These are phyloP conservation scores for Blumeria graminis DNA, from an alignment of 2,329 filamentous ascomycete species.

Conservation along the genomic window DNA sequence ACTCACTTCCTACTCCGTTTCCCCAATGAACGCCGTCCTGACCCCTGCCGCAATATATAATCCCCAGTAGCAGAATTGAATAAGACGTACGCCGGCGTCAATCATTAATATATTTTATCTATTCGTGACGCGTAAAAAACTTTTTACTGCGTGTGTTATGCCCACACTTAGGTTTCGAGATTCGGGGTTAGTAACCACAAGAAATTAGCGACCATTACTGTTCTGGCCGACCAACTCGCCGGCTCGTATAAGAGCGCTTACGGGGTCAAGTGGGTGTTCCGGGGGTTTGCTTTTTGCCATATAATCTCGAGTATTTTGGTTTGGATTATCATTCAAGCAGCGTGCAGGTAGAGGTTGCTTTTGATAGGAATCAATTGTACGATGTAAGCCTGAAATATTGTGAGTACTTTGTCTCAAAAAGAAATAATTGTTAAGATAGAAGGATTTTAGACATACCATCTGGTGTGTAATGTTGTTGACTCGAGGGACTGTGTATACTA, in stretches of 20 bases:
- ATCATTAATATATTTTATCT: background rate
- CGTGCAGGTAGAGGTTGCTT: conserved; percentile 8
- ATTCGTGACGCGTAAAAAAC: background rate
- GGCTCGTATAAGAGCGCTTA: conserved; percentile 32
- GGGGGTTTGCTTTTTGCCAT: conserved; percentile 10
- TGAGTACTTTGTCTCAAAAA: background rate
- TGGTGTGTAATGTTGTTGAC: conserved; percentile 8
- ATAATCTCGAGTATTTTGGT: conserved; percentile 6
- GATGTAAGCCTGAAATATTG: conserved; percentile 7
- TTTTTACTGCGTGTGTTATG: too few species aligned
- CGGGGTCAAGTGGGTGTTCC: conserved; percentile 24
- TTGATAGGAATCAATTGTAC: conserved; percentile 8
- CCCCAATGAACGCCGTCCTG: too few species aligned
- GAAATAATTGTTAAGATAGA: background rate
- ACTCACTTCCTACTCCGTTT: too few species aligned
- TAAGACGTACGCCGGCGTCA: too few species aligned
- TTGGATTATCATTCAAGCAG: conserved; percentile 4
- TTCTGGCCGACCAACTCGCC: conserved; percentile 31
- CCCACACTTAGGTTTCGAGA: too few species aligned
- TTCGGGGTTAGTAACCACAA: too few species aligned
- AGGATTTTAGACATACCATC: conserved; percentile 9
- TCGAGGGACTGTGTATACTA: conserved; percentile 1
- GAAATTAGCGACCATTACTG: conserved; percentile 4
- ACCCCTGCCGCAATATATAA: too few species aligned
- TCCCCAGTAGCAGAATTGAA: too few species aligned